A percentile compares a stretch with the other conserved stretches of the same genome.
phyloP scores from a whole-genome alignment of 129 eudicot genomes.

The Tagetes patula region DNA sequence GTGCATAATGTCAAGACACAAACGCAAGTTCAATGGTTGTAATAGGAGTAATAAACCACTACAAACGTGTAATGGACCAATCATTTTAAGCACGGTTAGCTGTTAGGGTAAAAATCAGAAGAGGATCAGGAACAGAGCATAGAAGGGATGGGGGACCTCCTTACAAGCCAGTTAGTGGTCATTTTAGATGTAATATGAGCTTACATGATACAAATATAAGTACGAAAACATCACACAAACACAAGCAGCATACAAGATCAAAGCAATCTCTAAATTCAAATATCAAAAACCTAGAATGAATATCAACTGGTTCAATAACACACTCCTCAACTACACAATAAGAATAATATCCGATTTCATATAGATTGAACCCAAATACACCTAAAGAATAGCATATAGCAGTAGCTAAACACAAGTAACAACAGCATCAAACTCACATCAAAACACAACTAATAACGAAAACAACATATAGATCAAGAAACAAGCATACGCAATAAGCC shows the following conservation, averaged over 20 bases:
- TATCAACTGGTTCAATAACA: slow-evolving; percentile 22
- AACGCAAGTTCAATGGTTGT: too few species aligned
- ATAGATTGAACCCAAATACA: background rate
- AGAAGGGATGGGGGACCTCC: too few species aligned
- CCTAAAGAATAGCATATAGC: background rate
- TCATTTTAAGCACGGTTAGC: too few species aligned
- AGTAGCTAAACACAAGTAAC: background rate
- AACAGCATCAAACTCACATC: slow-evolving; percentile 22
- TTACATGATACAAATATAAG: too few species aligned
- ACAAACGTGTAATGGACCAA: too few species aligned
- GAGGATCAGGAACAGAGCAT: too few species aligned
- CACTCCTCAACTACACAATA: background rate
- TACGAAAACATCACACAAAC: background rate
- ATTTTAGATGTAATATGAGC: too few species aligned
- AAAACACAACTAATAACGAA: slow-evolving; percentile 72
- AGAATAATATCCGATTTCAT: slow-evolving; percentile 2
- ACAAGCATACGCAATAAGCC: slow-evolving; percentile 74
- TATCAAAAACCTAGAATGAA: slow-evolving; percentile 9
- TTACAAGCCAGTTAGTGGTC: too few species aligned
- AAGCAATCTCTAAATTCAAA: slow-evolving; percentile 18
- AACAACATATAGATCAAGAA: slow-evolving; percentile 76
- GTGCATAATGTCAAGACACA: too few species aligned
- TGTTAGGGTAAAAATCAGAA: too few species aligned
- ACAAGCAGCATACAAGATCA: background rate
- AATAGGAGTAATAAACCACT: too few species aligned